phyloP scores from a whole-genome alignment of 2,329 filamentous ascomycete genomes.

The Rhynchosporium graminicola region DNA sequence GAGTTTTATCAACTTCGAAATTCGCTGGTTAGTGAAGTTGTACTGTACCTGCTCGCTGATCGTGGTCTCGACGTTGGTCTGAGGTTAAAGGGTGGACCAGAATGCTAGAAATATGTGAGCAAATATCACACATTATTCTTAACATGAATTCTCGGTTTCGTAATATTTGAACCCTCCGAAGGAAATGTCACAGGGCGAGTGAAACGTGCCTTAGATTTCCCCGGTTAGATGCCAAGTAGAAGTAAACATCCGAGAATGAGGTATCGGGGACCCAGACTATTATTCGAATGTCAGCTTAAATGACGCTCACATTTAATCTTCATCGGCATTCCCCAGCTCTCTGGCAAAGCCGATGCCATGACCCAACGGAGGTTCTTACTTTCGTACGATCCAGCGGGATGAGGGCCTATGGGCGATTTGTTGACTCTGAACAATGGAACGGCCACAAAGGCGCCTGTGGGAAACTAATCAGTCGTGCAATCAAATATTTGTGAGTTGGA shows the following conservation, averaged over 20 bases:
- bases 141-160: background rate
- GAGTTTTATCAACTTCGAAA: too few relatives aligned
- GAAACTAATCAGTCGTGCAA: background rate
- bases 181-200: background rate
- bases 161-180: background rate
- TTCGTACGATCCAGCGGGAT: constrained; percentile 18
- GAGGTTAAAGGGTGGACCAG: constrained; percentile 16
- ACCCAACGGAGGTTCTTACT: background rate
- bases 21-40: too few relatives aligned
- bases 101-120: constrained; percentile 9
- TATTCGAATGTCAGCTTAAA: background rate
- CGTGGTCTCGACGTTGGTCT: constrained; percentile 19
- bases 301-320: background rate
- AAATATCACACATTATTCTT: background rate
- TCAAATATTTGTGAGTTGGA: background rate
- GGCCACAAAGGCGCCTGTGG: constrained; percentile 17
- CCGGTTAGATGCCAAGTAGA: constrained; percentile 19
- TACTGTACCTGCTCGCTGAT: constrained; percentile 3
- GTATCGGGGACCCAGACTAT: constrained; percentile 18
- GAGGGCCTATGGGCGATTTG: constrained; percentile 16
- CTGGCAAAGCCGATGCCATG: background rate
- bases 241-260: constrained; percentile 19
- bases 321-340: background rate
- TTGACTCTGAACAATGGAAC: constrained; percentile 17
- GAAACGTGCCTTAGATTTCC: constrained; percentile 14